These are phyloP conservation scores for Waltergamsia citrina DNA, from an alignment of 2,329 filamentous ascomycete species.

Conservation along the genomic window DNA sequence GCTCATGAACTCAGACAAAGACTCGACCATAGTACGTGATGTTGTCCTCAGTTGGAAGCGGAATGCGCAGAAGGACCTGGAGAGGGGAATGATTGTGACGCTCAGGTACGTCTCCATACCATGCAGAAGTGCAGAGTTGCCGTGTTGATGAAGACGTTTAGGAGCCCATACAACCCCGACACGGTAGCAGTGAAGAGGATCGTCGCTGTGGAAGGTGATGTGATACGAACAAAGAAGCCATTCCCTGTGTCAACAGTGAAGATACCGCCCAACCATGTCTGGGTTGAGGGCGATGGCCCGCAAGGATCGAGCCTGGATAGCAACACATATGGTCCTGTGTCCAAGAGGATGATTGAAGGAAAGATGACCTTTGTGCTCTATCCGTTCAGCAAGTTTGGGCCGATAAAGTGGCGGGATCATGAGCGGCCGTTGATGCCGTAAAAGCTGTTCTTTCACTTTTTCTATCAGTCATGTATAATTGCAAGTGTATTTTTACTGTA, in stretches of 20 bases:
- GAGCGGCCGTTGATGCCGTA: constrained; percentile 15
- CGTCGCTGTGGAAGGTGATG: constrained; percentile 71
- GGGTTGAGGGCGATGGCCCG: constrained; percentile 87
- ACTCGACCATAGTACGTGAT: constrained; percentile 44
- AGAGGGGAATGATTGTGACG: constrained; percentile 67
- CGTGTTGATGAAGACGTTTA: constrained; percentile 19
- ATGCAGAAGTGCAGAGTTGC: neutral
- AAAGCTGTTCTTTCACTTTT: too few species aligned
- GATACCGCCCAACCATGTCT: constrained; percentile 79
- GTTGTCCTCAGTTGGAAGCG: constrained; percentile 51
- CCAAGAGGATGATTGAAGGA: constrained; percentile 65
- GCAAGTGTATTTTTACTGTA: too few species aligned
- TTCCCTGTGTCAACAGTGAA: constrained; percentile 46
- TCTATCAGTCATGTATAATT: too few species aligned
- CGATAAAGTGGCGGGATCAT: constrained; percentile 49
- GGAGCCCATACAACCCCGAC: constrained; percentile 63
- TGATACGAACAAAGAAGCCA: constrained; percentile 55
- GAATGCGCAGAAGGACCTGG: constrained; percentile 45
- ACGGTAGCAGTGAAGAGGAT: constrained; percentile 71
- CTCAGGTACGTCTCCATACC: constrained; percentile 42
- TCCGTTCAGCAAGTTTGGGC: constrained; percentile 52
- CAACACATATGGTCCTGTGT: constrained; percentile 82
- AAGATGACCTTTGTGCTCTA: constrained; percentile 64
- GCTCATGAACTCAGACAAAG: constrained; percentile 58
- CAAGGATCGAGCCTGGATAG: constrained; percentile 67